A percentile compares a stretch with the other conserved stretches of the same genome.
These are phyloP conservation scores for Komagataella populi DNA, from an alignment of 805 yeast genomes.

Conservation along the genomic window DNA sequence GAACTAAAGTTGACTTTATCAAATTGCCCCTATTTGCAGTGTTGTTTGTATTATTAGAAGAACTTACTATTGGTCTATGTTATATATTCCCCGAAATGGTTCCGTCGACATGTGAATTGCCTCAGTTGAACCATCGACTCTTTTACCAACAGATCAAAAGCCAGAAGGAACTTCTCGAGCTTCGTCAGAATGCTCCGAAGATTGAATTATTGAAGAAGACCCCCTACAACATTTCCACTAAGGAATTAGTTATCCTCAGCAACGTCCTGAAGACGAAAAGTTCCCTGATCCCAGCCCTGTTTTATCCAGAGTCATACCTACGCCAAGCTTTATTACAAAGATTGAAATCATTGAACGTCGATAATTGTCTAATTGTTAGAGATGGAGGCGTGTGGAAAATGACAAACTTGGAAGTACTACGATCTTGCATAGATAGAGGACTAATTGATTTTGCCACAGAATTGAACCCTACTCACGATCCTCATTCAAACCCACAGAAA, in stretches of 20 bases:
- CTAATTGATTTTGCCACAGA: constrained; percentile 22
- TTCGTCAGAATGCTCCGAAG: constrained; percentile 6
- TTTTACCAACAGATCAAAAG: constrained; percentile 17
- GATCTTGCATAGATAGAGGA: constrained; percentile 43
- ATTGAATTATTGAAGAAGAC: constrained; percentile 22
- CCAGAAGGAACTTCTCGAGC: constrained; percentile 8
- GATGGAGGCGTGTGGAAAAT: constrained; percentile 35
- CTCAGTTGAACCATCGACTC: constrained; percentile 26
- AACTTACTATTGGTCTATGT: constrained; percentile 39
- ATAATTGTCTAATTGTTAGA: constrained; percentile 30
- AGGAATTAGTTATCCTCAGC: constrained; percentile 22
- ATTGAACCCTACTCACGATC: background rate
- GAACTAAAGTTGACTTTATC: constrained; percentile 34
- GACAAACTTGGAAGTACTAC: constrained; percentile 33
- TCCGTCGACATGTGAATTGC: constrained; percentile 50
- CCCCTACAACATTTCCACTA: constrained; percentile 30
- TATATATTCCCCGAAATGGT: constrained; percentile 39
- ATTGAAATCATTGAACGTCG: constrained; percentile 33
- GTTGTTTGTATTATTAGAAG: constrained; percentile 40
- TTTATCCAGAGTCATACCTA: constrained; percentile 24
- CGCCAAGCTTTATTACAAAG: constrained; percentile 22
- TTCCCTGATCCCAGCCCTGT: constrained; percentile 22
- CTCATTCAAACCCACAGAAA: background rate
- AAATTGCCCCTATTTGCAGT: constrained; percentile 49
- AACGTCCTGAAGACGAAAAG: constrained; percentile 23